phyloP scores from a whole-genome alignment of 495 filamentous ascomycete species.

The Neurospora sp. region DNA sequence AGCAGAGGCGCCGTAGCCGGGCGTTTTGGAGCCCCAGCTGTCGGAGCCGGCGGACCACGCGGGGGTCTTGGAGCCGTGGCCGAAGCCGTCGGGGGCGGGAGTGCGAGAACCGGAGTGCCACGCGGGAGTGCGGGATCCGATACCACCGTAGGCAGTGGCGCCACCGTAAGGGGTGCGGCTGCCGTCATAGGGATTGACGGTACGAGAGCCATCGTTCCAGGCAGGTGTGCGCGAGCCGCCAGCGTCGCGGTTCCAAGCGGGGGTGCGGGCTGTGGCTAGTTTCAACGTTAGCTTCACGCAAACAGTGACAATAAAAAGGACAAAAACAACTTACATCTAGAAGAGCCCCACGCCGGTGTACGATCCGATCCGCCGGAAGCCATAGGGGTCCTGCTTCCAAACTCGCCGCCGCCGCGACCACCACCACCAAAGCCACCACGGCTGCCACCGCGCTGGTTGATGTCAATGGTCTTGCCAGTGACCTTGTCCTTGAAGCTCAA shows the following conservation, averaged over 20 bases:
- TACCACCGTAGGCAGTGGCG: conserved; percentile 49
- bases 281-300: conserved; percentile 13
- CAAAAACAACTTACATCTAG: conserved; percentile 44
- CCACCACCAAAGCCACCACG: conserved; percentile 40
- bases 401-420: conserved; percentile 35
- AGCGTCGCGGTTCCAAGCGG: conserved; percentile 51
- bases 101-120: conserved; percentile 46
- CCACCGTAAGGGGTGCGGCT: conserved; percentile 60
- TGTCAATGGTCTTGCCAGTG: conserved; percentile 63
- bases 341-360: conserved; percentile 57
- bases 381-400: conserved; percentile 58
- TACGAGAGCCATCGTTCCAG: conserved; percentile 68
- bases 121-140: conserved; percentile 38
- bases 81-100: conserved; percentile 53
- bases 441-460: conserved; percentile 51
- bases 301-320: neutral
- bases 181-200: conserved; percentile 74
- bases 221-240: conserved; percentile 61
- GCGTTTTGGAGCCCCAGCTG: conserved; percentile 66
- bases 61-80: conserved; percentile 65
- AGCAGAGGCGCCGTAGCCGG: conserved; percentile 51
- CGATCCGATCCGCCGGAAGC: conserved; percentile 48
- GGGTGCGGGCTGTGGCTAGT: conserved; percentile 50
- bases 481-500: conserved; percentile 74
- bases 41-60: conserved; percentile 55